These are phyloP conservation scores for Prunus dulcis DNA, from an alignment of 306 rosid species.

Conservation along the genomic window DNA sequence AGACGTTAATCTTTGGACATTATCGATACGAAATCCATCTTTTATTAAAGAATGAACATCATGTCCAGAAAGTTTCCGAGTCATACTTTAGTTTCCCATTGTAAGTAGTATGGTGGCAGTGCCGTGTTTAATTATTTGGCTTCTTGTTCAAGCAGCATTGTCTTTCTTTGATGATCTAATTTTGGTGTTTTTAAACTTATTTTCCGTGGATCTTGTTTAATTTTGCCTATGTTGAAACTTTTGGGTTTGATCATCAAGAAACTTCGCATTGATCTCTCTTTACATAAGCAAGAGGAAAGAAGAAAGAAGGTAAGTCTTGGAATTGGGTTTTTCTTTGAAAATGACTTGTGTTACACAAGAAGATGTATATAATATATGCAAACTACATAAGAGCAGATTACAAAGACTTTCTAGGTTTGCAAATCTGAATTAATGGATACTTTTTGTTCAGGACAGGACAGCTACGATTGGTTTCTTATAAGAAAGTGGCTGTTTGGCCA, in stretches of 20 bases:
- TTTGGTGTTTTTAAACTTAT: neutral
- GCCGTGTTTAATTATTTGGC: neutral
- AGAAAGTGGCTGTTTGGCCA: neutral
- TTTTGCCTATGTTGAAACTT: too few species aligned
- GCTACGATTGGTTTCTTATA: neutral
- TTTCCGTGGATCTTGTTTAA: neutral
- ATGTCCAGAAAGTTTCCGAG: too few species aligned
- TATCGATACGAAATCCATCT: too few species aligned
- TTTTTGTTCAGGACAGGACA: neutral
- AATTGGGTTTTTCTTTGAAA: neutral
- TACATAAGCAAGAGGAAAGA: neutral
- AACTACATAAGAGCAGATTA: neutral
- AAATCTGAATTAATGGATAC: neutral
- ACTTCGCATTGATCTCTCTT: neutral
- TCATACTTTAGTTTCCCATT: too few species aligned
- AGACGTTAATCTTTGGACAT: too few species aligned
- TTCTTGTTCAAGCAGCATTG: neutral
- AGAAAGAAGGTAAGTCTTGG: neutral
- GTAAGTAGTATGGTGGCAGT: neutral
- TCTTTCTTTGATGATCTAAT: neutral
- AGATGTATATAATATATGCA: neutral
- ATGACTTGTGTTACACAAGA: neutral
- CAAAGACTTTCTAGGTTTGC: neutral
- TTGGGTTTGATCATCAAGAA: neutral
- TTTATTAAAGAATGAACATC: too few species aligned